Evolutionary conservation across 345 rosid species (phyloP).

Genomic region (Camelina sativa): DNA sequence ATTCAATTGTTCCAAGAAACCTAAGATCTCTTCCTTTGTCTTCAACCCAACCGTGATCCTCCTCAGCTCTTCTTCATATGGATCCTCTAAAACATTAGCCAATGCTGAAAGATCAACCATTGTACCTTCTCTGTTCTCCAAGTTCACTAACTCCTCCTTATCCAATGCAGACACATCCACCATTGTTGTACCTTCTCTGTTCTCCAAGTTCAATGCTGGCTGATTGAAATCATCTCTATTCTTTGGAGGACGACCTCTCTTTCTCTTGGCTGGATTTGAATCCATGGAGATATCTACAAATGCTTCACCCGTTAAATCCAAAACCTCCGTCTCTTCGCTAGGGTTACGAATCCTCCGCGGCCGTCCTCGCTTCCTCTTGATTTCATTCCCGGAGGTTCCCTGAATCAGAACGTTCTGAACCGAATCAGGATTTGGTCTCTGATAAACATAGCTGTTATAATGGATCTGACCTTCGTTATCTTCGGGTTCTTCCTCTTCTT

Average conservation of each 20-base stretch:
- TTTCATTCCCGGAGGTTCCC: conserved; percentile 38
- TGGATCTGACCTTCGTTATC: conserved; percentile 42
- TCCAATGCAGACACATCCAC: conserved; percentile 35
- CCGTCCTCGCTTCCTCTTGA: conserved; percentile 69
- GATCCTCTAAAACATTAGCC: conserved; percentile 46
- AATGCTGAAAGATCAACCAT: conserved; percentile 47
- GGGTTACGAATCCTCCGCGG: conserved; percentile 53
- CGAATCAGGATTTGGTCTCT: conserved; percentile 28
- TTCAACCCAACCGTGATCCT: conserved; percentile 56
- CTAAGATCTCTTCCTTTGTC: conserved; percentile 55
- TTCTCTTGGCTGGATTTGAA: conserved; percentile 49
- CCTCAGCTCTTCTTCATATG: conserved; percentile 62
- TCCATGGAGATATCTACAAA: conserved; percentile 26
- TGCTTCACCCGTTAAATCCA: conserved; percentile 3
- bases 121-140: conserved; percentile 47
- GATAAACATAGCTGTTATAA: conserved; percentile 31
- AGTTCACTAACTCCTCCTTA: conserved; percentile 17
- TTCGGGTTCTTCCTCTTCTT: conserved; percentile 25
- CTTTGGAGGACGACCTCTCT: conserved; percentile 73
- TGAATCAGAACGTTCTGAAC: conserved; percentile 36
- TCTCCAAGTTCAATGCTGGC: conserved; percentile 28
- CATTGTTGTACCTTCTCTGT: conserved; percentile 38
- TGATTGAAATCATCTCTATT: conserved; percentile 22
- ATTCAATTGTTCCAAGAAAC: conserved; percentile 55
- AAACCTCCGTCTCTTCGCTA: conserved; percentile 34